Evolutionary conservation across 2,329 filamentous ascomycete species (phyloP).

Genomic region (Aspergillus novofumigatus): DNA sequence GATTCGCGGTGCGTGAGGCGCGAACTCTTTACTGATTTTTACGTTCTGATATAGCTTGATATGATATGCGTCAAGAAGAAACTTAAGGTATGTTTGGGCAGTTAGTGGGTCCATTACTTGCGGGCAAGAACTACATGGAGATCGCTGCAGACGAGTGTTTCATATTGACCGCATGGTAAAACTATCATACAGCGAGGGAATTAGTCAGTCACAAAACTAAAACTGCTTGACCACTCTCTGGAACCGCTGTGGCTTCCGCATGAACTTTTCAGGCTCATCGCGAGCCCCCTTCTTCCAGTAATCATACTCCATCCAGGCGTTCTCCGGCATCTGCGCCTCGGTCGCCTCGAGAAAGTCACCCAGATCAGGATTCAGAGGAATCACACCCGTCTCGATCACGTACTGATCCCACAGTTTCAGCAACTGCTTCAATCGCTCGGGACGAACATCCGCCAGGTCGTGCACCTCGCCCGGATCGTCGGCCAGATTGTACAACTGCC

Average conservation of each 20-base stretch:
- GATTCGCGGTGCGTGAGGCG: constrained; percentile 32
- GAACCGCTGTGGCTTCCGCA: constrained; percentile 31
- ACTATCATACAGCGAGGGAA: neutral
- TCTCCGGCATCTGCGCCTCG: constrained; percentile 62
- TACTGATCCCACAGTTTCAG: constrained; percentile 56
- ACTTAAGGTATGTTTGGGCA: neutral
- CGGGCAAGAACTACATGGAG: neutral
- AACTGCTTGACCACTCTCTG: constrained; percentile 35
- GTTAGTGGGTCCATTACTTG: neutral
- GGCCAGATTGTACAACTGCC: constrained; percentile 55
- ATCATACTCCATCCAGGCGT: constrained; percentile 63
- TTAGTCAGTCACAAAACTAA: constrained; percentile 6
- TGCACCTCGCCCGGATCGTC: constrained; percentile 51
- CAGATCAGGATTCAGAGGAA: constrained; percentile 56
- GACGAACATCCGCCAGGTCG: constrained; percentile 40
- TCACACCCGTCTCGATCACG: constrained; percentile 56
- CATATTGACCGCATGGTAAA: neutral
- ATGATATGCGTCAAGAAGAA: neutral
- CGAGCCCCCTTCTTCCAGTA: constrained; percentile 57
- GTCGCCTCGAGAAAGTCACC: constrained; percentile 57
- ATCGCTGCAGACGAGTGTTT: neutral
- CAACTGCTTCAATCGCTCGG: constrained; percentile 46
- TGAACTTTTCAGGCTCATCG: constrained; percentile 47
- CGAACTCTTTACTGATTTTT: constrained; percentile 32
- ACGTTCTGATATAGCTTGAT: constrained; percentile 25